Base-by-base conservation (phyloP, 1,284 basidiomycete species). In the Tremellales sp. region DNA sequence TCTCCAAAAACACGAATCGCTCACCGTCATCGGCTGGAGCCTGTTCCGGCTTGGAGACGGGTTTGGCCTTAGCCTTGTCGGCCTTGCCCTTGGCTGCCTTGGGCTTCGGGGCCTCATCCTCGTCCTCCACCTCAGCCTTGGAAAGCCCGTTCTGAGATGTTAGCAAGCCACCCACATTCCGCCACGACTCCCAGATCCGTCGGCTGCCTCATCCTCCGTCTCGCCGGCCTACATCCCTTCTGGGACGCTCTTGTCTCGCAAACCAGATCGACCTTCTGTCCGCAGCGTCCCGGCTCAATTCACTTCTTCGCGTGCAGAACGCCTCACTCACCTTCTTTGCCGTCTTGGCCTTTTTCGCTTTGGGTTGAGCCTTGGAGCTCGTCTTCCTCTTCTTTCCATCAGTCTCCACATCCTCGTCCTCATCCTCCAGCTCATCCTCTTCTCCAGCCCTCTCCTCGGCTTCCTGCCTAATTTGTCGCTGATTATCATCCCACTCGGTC, bases 401-500 rank as follows among this genome's bases (percentile, higher is more conserved):
- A 3, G 56, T 52, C n/a, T 53, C 55, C 8, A 56, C 51, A 64
- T 68, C 37, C 33, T 79, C 81, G 39, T 77, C 79, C 51, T 79
- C 80, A 40, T 79, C 76, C 60, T 78, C 77, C 42, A 75, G 80
- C 35, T 83, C 84, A 53, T 80, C 82, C 45, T 82, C 83, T 0
- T 82, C 85, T 13, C 51, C 67, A 17, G 57, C 67, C 33, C 82
- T 80, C 29, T 80, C 82, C 43, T 81, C 82, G 40, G 77, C 80
- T 40, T 84, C 82, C 3, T 76, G 77, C 2, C 75, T 74, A 36
- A 76, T 75, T 50, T 84, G 79, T 49, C 80, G 77, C 44, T 75
- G 73, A 42, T 68, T 66, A 17, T 46, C 52, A 43, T 65, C 61
- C 88, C 90, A 94, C 45, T 80, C 77, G 31, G 74, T 75, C 1